These are phyloP conservation scores for Cornus suecica DNA, from an alignment of 148 eudicot genomes.

Conservation along the genomic window DNA sequence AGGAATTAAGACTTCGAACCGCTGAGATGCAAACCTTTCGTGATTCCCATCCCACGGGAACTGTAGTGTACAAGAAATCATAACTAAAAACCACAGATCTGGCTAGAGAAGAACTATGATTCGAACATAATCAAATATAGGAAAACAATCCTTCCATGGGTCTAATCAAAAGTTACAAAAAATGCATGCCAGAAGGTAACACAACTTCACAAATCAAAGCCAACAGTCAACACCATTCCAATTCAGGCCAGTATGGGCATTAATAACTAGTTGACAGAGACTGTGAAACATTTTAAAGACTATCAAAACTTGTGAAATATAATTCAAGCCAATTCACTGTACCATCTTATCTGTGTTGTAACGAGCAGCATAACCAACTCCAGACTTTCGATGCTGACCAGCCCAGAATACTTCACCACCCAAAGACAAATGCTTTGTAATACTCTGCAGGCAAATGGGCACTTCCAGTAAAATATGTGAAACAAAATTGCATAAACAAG, in stretches of 20 bases:
- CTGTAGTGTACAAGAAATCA: neutral
- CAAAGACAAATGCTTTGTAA: conserved; percentile 71
- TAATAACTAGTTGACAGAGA: neutral
- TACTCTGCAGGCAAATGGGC: conserved; percentile 57
- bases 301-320: neutral
- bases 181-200: neutral
- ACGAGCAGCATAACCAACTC: conserved; percentile 89
- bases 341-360: conserved; percentile 85
- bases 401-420: conserved; percentile 98
- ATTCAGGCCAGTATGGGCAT: neutral
- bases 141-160: neutral
- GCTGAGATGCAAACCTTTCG: neutral
- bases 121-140: neutral
- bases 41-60: neutral
- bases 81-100: neutral
- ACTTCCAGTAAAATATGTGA: neutral
- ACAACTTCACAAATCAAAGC: neutral
- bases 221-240: neutral
- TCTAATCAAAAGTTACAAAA: neutral
- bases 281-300: neutral
- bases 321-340: conserved; percentile 12
- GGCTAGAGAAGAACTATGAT: neutral
- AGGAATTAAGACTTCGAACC: neutral
- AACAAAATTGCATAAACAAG: neutral
- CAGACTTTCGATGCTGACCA: conserved; percentile 92